phyloP scores from a whole-genome alignment of 2,329 filamentous ascomycete genomes.

The Chaetomiaceae sp. region DNA sequence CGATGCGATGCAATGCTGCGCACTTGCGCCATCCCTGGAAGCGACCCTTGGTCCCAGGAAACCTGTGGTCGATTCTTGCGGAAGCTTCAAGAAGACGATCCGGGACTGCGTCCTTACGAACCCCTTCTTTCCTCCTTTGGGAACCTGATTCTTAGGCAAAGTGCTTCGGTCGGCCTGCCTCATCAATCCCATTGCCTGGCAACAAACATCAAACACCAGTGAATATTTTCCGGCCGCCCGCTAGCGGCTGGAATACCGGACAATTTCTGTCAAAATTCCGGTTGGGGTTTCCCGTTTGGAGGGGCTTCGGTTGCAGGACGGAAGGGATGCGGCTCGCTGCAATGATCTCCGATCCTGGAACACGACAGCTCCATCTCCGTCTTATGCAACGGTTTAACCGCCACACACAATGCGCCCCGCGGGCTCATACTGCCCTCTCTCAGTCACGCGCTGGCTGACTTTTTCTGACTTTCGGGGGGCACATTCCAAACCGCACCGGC shows the following conservation, averaged over 20 bases:
- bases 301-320: conserved; percentile 1
- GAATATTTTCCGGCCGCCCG: conserved; percentile 12
- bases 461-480: conserved; percentile 6
- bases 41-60: neutral
- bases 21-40: neutral
- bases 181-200: conserved; percentile 1
- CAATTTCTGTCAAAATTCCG: conserved; percentile 5
- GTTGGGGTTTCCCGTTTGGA: conserved; percentile 2
- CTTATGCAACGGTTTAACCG: conserved; percentile 26
- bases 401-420: conserved; percentile 7
- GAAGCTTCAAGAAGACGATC: neutral
- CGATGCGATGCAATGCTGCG: neutral
- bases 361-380: conserved; percentile 15
- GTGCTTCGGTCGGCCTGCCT: neutral
- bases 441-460: conserved; percentile 11
- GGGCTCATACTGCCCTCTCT: neutral
- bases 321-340: conserved; percentile 9
- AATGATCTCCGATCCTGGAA: conserved; percentile 27
- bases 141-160: conserved; percentile 9
- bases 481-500: conserved; percentile 20
- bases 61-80: neutral
- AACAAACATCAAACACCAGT: conserved; percentile 19
- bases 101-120: neutral
- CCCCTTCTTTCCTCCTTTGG: neutral
- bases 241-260: neutral